Conservation (phyloP, 441 rosid genomes). For the Arabidopsis lyrata region DNA sequence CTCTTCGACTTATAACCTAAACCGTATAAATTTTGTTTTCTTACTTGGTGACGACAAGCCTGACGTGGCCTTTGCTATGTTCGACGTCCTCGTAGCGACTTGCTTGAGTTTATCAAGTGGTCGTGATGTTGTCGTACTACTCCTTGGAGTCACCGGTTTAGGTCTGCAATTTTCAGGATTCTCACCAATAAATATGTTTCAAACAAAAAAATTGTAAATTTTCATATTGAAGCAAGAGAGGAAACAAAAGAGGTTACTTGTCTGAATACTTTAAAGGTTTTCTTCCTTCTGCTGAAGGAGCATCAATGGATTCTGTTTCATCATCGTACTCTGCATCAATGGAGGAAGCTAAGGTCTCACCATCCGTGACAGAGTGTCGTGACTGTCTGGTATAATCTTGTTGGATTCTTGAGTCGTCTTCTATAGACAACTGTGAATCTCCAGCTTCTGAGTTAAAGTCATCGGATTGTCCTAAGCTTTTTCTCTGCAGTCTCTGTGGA, state of each 20-base stretch:
- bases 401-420: constrained; percentile 46
- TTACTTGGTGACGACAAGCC: constrained; percentile 56
- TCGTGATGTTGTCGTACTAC: constrained; percentile 35
- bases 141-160: constrained; percentile 44
- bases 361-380: constrained; percentile 14
- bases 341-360: constrained; percentile 24
- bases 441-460: constrained; percentile 44
- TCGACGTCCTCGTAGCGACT: constrained; percentile 39
- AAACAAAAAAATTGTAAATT: not conserved
- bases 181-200: not conserved
- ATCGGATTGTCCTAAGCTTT: constrained; percentile 45
- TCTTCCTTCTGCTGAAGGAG: constrained; percentile 37
- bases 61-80: constrained; percentile 43
- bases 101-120: constrained; percentile 47
- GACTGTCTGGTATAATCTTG: constrained; percentile 39
- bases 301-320: constrained; percentile 40
- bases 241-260: constrained; percentile 27
- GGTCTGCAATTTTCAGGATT: constrained; percentile 29
- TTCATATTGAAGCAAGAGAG: constrained; percentile 17
- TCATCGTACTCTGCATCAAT: constrained; percentile 47
- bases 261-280: constrained; percentile 35
- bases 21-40: constrained; percentile 3
- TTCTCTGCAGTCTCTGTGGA: constrained; percentile 33
- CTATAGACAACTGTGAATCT: constrained; percentile 45
- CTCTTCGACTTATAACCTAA: constrained; percentile 4